A percentile compares a stretch with the other conserved stretches of the same genome.
Conservation (phyloP, 352 stramenopile species). For the Proteromonas lacertae region DNA sequence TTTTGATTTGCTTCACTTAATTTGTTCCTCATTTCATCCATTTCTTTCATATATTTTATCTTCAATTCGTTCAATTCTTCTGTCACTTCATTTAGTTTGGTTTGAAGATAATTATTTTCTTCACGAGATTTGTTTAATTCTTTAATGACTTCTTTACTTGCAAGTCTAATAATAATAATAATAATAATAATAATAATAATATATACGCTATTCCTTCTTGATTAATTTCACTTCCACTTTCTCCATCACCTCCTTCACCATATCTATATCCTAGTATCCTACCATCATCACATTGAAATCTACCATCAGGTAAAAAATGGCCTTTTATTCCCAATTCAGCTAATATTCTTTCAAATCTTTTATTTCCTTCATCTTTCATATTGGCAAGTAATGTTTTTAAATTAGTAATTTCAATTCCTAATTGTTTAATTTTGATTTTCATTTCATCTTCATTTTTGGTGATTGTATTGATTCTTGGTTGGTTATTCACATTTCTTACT, state of each 20-base stretch:
- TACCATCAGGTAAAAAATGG: not conserved
- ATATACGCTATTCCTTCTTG: no score
- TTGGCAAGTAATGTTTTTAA: not conserved
- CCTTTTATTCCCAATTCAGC: not conserved
- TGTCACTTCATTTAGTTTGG: not conserved
- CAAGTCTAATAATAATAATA: not conserved
- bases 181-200: not conserved
- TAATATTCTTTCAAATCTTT: not conserved
- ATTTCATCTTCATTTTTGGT: not conserved
- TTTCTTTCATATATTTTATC: not conserved
- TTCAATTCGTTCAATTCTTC: not conserved
- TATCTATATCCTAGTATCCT: not conserved
- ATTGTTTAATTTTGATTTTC: constrained; percentile 1
- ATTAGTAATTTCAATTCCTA: not conserved
- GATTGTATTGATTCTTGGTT: constrained; percentile 13
- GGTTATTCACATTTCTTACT: constrained; percentile 45
- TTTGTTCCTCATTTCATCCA: not conserved
- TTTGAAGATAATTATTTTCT: not conserved
- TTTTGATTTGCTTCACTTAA: not conserved
- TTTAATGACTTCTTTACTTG: not conserved
- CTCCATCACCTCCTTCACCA: not conserved
- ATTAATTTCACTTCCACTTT: no score
- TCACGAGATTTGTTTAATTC: not conserved
- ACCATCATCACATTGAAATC: not conserved
- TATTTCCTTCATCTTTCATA: not conserved